A percentile compares a stretch with the other conserved stretches of the same genome.
Evolutionary conservation across 2,329 filamentous ascomycete genomes (phyloP).

Genomic region (Pyrenophora tritici-repentis): DNA sequence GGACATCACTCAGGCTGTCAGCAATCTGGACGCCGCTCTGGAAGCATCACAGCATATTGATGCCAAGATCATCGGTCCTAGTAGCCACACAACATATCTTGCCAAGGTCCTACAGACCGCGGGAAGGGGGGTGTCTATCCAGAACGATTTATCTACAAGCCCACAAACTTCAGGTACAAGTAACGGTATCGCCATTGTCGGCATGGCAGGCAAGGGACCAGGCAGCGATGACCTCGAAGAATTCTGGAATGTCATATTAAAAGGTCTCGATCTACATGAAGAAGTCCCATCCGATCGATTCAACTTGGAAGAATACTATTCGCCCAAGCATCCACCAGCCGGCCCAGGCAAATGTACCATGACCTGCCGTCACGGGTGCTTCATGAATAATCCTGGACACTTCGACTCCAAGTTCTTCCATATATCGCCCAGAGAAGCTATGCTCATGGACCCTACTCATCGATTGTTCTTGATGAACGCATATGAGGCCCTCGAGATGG

Average conservation of each 20-base stretch:
- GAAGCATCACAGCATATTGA: no score
- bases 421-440: constrained; percentile 29
- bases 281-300: background rate
- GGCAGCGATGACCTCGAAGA: background rate
- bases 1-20: no score
- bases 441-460: constrained; percentile 29
- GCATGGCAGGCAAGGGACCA: background rate
- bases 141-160: no score
- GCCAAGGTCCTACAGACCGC: no score
- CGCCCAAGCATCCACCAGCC: background rate
- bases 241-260: background rate
- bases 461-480: constrained; percentile 31
- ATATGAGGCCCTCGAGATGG: constrained; percentile 27
- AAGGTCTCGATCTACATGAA: background rate
- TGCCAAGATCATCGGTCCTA: no score
- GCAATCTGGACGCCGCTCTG: no score
- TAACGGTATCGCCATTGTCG: background rate
- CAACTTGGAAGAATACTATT: no score
- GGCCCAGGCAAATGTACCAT: background rate
- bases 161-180: no score
- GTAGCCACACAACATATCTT: no score
- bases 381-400: constrained; percentile 30
- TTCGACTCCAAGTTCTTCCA: constrained; percentile 39
- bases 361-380: no score
- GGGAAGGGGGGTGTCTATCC: no score